Evolutionary conservation across 2,329 filamentous ascomycete genomes (phyloP).

Genomic region (Graphilbum fragrans): DNA sequence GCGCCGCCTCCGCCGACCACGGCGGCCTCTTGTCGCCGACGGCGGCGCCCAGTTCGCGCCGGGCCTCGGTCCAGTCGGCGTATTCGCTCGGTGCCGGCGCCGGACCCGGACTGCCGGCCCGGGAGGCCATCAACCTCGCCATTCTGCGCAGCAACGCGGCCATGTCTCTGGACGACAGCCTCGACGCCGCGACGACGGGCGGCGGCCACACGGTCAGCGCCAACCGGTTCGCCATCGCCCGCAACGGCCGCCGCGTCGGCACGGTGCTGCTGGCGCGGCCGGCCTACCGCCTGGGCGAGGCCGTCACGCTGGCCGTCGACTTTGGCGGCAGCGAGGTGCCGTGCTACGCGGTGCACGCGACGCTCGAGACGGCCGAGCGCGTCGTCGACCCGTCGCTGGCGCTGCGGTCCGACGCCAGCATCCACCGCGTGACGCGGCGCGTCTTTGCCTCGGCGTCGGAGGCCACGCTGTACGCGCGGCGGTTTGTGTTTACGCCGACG

Average conservation of each 20-base stretch:
- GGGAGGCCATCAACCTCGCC: slow-evolving; percentile 82
- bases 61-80: slow-evolving; percentile 27
- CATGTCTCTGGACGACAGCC: neutral
- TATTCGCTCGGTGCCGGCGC: neutral
- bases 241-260: slow-evolving; percentile 82
- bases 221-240: slow-evolving; percentile 92
- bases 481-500: slow-evolving; percentile 68
- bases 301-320: slow-evolving; percentile 72
- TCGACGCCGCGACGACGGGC: neutral
- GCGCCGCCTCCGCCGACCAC: slow-evolving; percentile 16
- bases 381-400: slow-evolving; percentile 73
- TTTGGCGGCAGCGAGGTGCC: slow-evolving; percentile 66
- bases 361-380: slow-evolving; percentile 77
- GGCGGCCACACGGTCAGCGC: slow-evolving; percentile 45
- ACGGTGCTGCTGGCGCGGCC: slow-evolving; percentile 82
- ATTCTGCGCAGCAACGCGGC: slow-evolving; percentile 72
- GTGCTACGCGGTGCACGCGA: slow-evolving; percentile 74
- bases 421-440: slow-evolving; percentile 76
- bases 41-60: slow-evolving; percentile 39
- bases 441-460: slow-evolving; percentile 69
- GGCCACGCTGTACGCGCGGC: slow-evolving; percentile 67
- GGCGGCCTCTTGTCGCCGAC: slow-evolving; percentile 60
- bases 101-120: slow-evolving; percentile 49
- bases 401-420: slow-evolving; percentile 71
- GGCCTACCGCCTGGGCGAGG: slow-evolving; percentile 80